Evolutionary conservation across 768 basidiomycete species (phyloP), one percentile per base, ranked within the genome.

Genomic region (Gyrodon lividus): DNA sequence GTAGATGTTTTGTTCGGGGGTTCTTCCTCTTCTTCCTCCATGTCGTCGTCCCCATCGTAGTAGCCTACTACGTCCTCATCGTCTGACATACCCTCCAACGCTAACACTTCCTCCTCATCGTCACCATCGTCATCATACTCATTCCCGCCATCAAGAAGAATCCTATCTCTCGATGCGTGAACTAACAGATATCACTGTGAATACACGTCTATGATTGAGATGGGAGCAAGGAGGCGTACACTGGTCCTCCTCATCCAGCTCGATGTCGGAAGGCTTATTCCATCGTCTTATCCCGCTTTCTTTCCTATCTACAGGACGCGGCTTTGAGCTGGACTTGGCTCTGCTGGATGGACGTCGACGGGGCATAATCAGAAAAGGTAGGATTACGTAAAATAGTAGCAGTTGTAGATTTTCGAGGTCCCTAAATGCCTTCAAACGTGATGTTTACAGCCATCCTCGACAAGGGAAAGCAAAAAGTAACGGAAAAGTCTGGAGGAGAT

Each of bases 71-170:
- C 58, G 31, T 74, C 75, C 0, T 77, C 77, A 13, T 77, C 75
- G 8, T 78, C 71, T 9, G 77, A 73, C 52, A 92, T 57, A 19
- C 83, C 85, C 45, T 80, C 77, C 54, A 90, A 65, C 7, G 81
- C 80, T 59, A 94, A 88, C n/a, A 94, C 87, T 64, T 94, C 89
- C 22, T 92, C 87, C 33, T 87, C 87, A 13, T 84, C 83, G 14
- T 73, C 81, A 22, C 71, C 74, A 23, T 83, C 81, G 12, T 83
- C 81, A 14, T 72, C 75, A 19, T 64, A 73, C 2, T 68, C 62
- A 28, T 72, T 65, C 30, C 80, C 77, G n/a, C 78, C 84, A 34
- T 90, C 84, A 5, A 97, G 74, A 5, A 89, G 73, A 52, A 96
- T 87, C 62, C 80, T 81, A 63, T 97, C 92, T 47, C 81, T 78